Conservation (phyloP, 1,284 basidiomycete species). For the Phellinidium pouzarii region DNA sequence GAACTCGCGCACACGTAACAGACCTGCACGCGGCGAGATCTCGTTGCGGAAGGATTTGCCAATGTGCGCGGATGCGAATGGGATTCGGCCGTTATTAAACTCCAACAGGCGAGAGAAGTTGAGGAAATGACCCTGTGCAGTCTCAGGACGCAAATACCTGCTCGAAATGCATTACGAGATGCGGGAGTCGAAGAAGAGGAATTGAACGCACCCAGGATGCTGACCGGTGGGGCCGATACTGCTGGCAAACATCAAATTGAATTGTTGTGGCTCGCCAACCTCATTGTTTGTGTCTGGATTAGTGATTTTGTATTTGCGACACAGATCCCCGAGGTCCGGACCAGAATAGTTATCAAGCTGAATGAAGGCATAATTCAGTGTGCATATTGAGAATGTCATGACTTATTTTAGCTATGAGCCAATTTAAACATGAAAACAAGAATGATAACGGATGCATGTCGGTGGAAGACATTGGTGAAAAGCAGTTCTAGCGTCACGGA, state of each 20-base stretch:
- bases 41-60: slow-evolving; percentile 97
- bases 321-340: slow-evolving; percentile 82
- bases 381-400: neutral
- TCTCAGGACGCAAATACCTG: slow-evolving; percentile 95
- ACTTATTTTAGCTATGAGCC: too few species aligned
- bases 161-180: neutral
- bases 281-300: slow-evolving; percentile 94
- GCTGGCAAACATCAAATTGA: slow-evolving; percentile 98
- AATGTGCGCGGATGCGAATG: slow-evolving; percentile 97
- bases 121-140: slow-evolving; percentile 98
- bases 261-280: slow-evolving; percentile 88
- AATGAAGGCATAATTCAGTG: slow-evolving; percentile 1
- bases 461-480: too few species aligned
- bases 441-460: too few species aligned
- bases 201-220: slow-evolving; percentile 71
- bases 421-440: too few species aligned
- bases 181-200: slow-evolving; percentile 2
- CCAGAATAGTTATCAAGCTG: slow-evolving; percentile 96
- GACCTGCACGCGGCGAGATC: slow-evolving; percentile 93
- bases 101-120: slow-evolving; percentile 97
- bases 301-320: slow-evolving; percentile 75
- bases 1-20: slow-evolving; percentile 97
- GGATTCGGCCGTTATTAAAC: slow-evolving; percentile 95
- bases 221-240: slow-evolving; percentile 98
- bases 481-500: too few species aligned